phyloP scores from a whole-genome alignment of 805 yeast genomes.

The Teunomyces gatunensis region DNA sequence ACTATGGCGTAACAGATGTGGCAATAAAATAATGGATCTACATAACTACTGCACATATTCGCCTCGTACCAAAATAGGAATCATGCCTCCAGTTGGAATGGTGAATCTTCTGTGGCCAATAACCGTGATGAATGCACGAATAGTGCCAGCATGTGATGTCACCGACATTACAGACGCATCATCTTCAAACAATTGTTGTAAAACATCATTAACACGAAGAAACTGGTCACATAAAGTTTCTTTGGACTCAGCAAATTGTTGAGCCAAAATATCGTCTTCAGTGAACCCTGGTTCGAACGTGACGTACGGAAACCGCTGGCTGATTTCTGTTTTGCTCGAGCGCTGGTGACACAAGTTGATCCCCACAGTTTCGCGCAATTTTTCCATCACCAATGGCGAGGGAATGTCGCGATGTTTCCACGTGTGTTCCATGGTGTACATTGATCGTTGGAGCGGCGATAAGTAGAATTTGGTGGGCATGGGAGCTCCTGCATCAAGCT shows the following conservation, averaged over 20 bases:
- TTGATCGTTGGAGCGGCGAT: conserved; percentile 27
- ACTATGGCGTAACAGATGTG: too few species aligned
- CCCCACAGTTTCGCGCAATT: conserved; percentile 25
- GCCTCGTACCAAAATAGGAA: conserved; percentile 25
- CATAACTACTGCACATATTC: conserved; percentile 4
- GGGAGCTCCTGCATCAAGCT: conserved; percentile 20
- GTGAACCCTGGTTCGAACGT: conserved; percentile 18
- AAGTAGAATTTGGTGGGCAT: conserved; percentile 23
- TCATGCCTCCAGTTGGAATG: conserved; percentile 29
- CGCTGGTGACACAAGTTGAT: conserved; percentile 24
- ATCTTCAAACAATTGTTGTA: conserved; percentile 19
- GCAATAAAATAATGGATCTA: background rate
- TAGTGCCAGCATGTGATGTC: conserved; percentile 29
- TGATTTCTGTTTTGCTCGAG: conserved; percentile 14
- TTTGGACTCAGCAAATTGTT: conserved; percentile 5
- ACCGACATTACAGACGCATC: conserved; percentile 16
- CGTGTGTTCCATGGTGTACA: conserved; percentile 18
- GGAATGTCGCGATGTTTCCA: conserved; percentile 20
- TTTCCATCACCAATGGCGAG: conserved; percentile 17
- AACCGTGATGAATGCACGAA: conserved; percentile 22
- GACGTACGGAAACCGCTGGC: conserved; percentile 13
- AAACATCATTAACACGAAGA: conserved; percentile 18
- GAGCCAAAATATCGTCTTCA: conserved; percentile 18
- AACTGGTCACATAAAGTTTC: conserved; percentile 20
- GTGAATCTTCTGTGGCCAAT: conserved; percentile 29